phyloP scores from a whole-genome alignment of 225 moss, liverwort and hornwort species.

The Neckera pumila region DNA sequence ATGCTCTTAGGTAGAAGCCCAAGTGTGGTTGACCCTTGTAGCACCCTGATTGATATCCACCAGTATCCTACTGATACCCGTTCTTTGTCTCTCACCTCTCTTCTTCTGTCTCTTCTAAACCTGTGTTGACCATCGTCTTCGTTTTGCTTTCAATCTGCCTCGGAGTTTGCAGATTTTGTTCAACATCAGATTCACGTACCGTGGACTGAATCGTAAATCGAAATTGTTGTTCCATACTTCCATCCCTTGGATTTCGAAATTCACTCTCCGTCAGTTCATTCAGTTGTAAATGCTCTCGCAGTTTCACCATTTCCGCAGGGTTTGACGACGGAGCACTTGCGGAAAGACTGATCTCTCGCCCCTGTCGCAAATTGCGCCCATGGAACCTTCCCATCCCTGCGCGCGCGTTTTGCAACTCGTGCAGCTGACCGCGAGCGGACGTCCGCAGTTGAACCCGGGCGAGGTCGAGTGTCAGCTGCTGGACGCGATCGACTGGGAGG shows the following conservation, averaged over 20 bases:
- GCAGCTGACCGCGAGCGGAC: slow-evolving; percentile 56
- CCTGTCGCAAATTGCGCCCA: background rate
- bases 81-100: background rate
- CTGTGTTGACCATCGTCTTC: background rate
- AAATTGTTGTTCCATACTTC: no score
- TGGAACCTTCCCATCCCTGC: slow-evolving; percentile 11
- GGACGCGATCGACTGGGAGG: slow-evolving; percentile 63
- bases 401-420: slow-evolving; percentile 21
- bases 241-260: background rate
- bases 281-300: background rate
- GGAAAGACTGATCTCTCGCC: background rate
- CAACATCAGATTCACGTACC: background rate
- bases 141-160: background rate
- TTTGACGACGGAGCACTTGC: background rate
- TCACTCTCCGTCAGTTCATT: background rate
- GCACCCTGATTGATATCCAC: background rate
- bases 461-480: slow-evolving; percentile 85
- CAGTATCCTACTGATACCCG: background rate
- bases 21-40: no score
- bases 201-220: background rate
- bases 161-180: background rate
- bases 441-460: slow-evolving; percentile 35
- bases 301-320: background rate
- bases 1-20: no score
- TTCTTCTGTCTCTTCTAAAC: background rate